Conservation (phyloP, 805 yeast genomes). For the Saccharomyces mikatae region DNA sequence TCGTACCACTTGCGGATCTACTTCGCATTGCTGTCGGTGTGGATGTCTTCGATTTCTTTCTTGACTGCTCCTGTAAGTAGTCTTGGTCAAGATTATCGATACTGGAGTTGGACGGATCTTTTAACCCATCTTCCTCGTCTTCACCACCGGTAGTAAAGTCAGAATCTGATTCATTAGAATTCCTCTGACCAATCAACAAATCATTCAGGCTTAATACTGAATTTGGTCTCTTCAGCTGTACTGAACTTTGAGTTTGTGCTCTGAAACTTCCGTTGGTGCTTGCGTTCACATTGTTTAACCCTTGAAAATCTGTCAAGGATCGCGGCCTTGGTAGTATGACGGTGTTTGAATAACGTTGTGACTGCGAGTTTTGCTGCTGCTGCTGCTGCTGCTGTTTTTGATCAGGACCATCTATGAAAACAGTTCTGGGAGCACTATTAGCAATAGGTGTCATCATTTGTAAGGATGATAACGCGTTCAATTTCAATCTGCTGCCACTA, state of each 20-base stretch:
- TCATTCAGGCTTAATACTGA: conserved; percentile 20
- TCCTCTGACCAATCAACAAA: conserved; percentile 8
- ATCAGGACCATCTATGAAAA: conserved; percentile 19
- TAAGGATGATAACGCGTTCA: conserved; percentile 40
- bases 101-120: conserved; percentile 11
- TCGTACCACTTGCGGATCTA: conserved; percentile 20
- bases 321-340: conserved; percentile 17
- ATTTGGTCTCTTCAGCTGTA: conserved; percentile 16
- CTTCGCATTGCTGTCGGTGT: conserved; percentile 22
- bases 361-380: neutral
- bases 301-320: conserved; percentile 18
- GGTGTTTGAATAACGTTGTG: neutral
- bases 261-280: no score
- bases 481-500: conserved; percentile 14
- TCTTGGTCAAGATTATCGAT: conserved; percentile 11
- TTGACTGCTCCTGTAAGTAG: conserved; percentile 14
- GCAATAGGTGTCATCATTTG: conserved; percentile 58
- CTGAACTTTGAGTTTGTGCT: neutral
- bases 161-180: conserved; percentile 12
- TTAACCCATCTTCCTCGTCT: conserved; percentile 5
- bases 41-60: conserved; percentile 24
- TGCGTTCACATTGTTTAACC: conserved; percentile 1
- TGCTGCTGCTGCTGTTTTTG: neutral
- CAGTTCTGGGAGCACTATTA: conserved; percentile 9
- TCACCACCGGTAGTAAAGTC: conserved; percentile 12